These are phyloP conservation scores for Phytophthora niederhauseri DNA, from an alignment of 352 stramenopile species.

Conservation along the genomic window DNA sequence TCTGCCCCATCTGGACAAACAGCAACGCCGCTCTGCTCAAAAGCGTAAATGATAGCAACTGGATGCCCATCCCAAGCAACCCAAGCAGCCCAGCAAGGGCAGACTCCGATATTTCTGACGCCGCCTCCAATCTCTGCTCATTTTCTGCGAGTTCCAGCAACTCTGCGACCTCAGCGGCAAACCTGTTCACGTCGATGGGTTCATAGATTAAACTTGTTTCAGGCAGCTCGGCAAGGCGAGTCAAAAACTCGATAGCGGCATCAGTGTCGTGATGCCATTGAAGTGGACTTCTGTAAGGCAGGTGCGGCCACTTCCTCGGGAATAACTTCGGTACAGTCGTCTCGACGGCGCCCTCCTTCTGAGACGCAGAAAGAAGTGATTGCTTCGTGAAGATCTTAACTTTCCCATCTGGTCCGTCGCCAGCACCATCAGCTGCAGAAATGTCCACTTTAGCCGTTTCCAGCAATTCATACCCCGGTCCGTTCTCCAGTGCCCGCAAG, in stretches of 20 bases:
- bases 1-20: constrained; percentile 34
- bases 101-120: constrained; percentile 23
- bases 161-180: constrained; percentile 39
- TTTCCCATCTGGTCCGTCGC: neutral
- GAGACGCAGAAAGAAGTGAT: constrained; percentile 27
- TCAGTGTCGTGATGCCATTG: constrained; percentile 53
- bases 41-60: constrained; percentile 73
- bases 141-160: constrained; percentile 9
- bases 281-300: constrained; percentile 57
- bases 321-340: constrained; percentile 49
- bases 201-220: constrained; percentile 73
- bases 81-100: constrained; percentile 43
- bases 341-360: constrained; percentile 52
- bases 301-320: constrained; percentile 73
- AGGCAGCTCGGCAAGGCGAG: constrained; percentile 53
- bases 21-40: constrained; percentile 47
- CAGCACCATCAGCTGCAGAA: neutral
- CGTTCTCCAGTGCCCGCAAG: constrained; percentile 49
- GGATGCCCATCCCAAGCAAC: constrained; percentile 56
- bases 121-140: neutral
- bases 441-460: constrained; percentile 22
- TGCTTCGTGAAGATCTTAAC: constrained; percentile 8
- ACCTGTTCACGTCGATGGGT: constrained; percentile 52
- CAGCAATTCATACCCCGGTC: constrained; percentile 35
- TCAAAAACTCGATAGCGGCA: constrained; percentile 52